A percentile compares a stretch with the other conserved stretches of the same genome.
phyloP scores from a whole-genome alignment of 2,329 filamentous ascomycete genomes.

The Penicillium verrucosum region DNA sequence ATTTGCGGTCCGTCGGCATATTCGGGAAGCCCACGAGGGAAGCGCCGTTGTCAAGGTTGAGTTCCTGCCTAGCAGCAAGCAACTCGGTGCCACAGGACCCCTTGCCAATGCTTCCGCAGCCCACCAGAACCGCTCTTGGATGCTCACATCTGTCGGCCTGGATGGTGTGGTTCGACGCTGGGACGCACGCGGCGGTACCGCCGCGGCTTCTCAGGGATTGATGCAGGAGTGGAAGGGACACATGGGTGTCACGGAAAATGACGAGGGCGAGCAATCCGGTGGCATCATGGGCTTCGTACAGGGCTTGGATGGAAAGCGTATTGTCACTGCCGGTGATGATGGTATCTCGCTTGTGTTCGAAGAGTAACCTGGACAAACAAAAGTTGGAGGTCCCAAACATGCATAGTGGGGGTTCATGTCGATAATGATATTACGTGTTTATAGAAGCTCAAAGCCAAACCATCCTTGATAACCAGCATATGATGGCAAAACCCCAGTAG shows the following conservation, averaged over 20 bases:
- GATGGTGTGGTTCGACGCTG: slow-evolving; percentile 87
- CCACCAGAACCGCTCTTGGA: slow-evolving; percentile 53
- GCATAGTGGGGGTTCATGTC: slow-evolving; percentile 10
- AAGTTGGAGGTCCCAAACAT: background rate
- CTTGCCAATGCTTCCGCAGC: slow-evolving; percentile 25
- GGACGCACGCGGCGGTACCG: slow-evolving; percentile 71
- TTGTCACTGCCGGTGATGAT: slow-evolving; percentile 92
- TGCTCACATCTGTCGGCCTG: slow-evolving; percentile 85
- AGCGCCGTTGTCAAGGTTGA: slow-evolving; percentile 90
- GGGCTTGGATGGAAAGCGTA: slow-evolving; percentile 64
- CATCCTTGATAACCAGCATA: background rate
- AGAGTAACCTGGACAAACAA: slow-evolving; percentile 24
- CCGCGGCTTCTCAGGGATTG: slow-evolving; percentile 65
- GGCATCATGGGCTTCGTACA: slow-evolving; percentile 91
- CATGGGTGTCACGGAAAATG: slow-evolving; percentile 38
- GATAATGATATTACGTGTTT: slow-evolving; percentile 27
- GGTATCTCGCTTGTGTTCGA: slow-evolving; percentile 48
- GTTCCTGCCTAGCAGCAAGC: slow-evolving; percentile 60
- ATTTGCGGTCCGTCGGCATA: slow-evolving; percentile 80
- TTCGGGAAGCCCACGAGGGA: slow-evolving; percentile 80
- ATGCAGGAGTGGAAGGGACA: slow-evolving; percentile 90
- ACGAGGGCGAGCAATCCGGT: slow-evolving; percentile 72
- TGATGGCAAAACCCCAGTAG: background rate
- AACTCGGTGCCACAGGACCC: slow-evolving; percentile 27
- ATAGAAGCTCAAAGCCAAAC: slow-evolving; percentile 5